Percentiles rank a stretch among this genome's conserved stretches.
These are phyloP conservation scores for Aspergillaceae sp. DNA, from an alignment of 2,329 filamentous ascomycete species.

Conservation along the genomic window DNA sequence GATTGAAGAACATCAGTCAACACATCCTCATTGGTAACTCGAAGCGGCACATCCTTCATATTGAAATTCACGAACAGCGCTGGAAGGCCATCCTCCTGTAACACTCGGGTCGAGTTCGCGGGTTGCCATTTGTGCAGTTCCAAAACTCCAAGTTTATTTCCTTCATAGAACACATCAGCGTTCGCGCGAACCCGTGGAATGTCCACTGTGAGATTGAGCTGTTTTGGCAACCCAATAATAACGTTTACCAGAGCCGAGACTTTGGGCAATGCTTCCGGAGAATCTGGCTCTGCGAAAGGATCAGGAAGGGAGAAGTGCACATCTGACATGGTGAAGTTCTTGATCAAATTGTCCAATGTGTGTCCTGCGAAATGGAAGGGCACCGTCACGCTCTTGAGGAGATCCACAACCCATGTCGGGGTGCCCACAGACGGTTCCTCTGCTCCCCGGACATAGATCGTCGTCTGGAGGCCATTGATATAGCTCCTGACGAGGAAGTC, in stretches of 20 bases:
- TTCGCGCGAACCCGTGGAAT: constrained; percentile 68
- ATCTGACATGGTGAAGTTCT: constrained; percentile 76
- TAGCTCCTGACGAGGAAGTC: constrained; percentile 75
- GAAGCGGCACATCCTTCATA: constrained; percentile 69
- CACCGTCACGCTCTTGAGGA: constrained; percentile 72
- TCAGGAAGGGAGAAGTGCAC: constrained; percentile 81
- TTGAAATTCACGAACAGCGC: constrained; percentile 65
- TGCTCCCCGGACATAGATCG: constrained; percentile 74
- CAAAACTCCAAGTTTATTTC: constrained; percentile 69
- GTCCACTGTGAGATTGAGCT: constrained; percentile 77
- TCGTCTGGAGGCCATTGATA: constrained; percentile 68
- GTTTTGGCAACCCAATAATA: constrained; percentile 66
- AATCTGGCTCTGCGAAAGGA: constrained; percentile 65
- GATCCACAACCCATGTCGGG: constrained; percentile 71
- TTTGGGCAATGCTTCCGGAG: constrained; percentile 63
- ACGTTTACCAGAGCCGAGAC: constrained; percentile 79
- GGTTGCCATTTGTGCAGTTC: constrained; percentile 74
- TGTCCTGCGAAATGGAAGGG: constrained; percentile 77
- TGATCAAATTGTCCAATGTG: constrained; percentile 72
- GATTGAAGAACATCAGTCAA: constrained; percentile 74
- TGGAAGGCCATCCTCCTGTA: constrained; percentile 50
- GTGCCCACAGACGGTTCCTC: constrained; percentile 57
- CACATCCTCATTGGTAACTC: constrained; percentile 70
- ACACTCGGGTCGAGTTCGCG: constrained; percentile 67
- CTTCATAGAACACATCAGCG: constrained; percentile 72